Evolutionary conservation across 2,329 filamentous ascomycete species (phyloP).

Genomic region (Triangularia setosa): DNA sequence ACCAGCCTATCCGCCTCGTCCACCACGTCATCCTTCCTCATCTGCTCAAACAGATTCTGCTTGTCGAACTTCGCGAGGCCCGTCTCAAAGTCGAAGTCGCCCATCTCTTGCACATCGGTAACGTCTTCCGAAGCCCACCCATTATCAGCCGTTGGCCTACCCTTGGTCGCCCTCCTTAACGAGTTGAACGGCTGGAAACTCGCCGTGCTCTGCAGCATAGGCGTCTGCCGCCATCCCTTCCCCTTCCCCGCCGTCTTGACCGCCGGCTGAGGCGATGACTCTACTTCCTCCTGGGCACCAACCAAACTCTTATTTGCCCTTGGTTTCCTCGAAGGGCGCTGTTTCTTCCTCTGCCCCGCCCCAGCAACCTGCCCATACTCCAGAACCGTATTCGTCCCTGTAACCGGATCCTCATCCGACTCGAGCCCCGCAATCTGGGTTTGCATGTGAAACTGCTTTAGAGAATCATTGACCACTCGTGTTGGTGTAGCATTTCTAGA

Average conservation of each 20-base stretch:
- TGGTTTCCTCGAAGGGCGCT: constrained; percentile 30
- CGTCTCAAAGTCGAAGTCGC: constrained; percentile 89
- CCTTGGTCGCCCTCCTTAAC: constrained; percentile 51
- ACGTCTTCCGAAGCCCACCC: constrained; percentile 96
- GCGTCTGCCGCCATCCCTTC: constrained; percentile 58
- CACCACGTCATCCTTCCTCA: constrained; percentile 80
- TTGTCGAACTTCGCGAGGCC: constrained; percentile 96
- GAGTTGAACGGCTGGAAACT: constrained; percentile 61
- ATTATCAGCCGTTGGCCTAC: constrained; percentile 52
- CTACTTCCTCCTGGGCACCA: constrained; percentile 29
- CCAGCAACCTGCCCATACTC: constrained; percentile 22
- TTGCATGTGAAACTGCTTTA: constrained; percentile 27
- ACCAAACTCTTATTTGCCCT: constrained; percentile 28
- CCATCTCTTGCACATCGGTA: constrained; percentile 87
- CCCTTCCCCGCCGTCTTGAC: constrained; percentile 34
- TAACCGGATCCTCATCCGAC: constrained; percentile 22
- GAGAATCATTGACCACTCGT: constrained; percentile 17
- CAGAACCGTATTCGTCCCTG: constrained; percentile 16
- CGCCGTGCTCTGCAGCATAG: constrained; percentile 55
- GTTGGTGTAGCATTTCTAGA: constrained; percentile 22
- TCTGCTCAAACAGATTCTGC: constrained; percentile 83
- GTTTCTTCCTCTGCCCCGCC: constrained; percentile 29
- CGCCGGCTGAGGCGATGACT: constrained; percentile 21
- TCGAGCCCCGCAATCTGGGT: constrained; percentile 4
- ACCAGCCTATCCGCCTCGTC: constrained; percentile 91